These are phyloP conservation scores for Eleusine indica DNA, from an alignment of 176 grass and related monocot genomes.

Conservation along the genomic window DNA sequence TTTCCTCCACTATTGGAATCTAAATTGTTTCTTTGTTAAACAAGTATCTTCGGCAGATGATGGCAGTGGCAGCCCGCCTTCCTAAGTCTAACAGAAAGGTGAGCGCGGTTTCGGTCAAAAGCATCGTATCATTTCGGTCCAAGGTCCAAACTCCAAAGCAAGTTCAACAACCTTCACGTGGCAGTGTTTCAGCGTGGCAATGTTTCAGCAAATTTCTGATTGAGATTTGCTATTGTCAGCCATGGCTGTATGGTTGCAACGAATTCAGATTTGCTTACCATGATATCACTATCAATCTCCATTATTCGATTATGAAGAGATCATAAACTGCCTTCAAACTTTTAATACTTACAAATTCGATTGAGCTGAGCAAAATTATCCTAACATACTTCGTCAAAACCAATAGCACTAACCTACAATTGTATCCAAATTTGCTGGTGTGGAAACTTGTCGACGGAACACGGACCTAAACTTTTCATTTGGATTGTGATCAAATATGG, in stretches of 20 bases:
- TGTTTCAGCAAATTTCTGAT: neutral
- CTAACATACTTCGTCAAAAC: too few relatives aligned
- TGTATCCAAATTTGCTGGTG: too few relatives aligned
- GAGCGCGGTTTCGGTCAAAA: constrained; percentile 16
- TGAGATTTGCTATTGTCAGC: neutral
- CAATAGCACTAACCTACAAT: neutral
- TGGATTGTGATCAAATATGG: too few relatives aligned
- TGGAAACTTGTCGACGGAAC: too few relatives aligned
- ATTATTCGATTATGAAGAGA: neutral
- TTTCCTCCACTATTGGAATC: neutral
- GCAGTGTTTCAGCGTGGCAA: neutral
- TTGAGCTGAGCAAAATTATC: neutral
- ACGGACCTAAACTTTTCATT: too few relatives aligned
- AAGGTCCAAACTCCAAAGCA: neutral
- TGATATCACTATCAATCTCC: neutral
- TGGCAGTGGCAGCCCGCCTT: neutral
- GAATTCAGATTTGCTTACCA: neutral
- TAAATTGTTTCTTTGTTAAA: neutral
- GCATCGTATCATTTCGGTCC: constrained; percentile 10
- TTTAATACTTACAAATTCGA: too few relatives aligned
- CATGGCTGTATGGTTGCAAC: neutral
- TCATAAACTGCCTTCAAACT: too few relatives aligned
- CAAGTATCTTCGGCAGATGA: neutral
- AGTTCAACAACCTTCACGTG: constrained; percentile 25
- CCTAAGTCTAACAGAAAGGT: constrained; percentile 14